Conservation (phyloP, 306 rosid species). For the Oxytropis ochrocephala region DNA sequence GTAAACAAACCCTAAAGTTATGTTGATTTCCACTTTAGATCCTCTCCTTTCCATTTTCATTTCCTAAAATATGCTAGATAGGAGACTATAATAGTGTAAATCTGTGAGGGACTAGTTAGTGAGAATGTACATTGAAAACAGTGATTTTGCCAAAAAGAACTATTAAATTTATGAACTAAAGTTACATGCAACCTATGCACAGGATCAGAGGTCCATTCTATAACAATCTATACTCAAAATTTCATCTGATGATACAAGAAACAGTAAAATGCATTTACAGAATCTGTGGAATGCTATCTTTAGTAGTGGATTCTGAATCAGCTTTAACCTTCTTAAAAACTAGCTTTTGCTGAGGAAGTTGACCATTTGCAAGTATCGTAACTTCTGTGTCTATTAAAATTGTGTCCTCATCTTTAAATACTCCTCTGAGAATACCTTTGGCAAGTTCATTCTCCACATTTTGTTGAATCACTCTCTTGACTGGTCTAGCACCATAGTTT, state of each 20-base stretch:
- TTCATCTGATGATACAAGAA: background rate
- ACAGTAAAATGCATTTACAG: conserved; percentile 20
- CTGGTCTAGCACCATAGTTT: conserved; percentile 94
- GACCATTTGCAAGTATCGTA: conserved; percentile 68
- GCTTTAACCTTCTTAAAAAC: conserved; percentile 46
- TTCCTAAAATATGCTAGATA: no score
- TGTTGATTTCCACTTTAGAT: no score
- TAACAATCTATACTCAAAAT: conserved; percentile 17
- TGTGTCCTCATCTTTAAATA: conserved; percentile 78
- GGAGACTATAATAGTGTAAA: no score
- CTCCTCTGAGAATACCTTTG: conserved; percentile 88
- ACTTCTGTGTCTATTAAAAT: conserved; percentile 76
- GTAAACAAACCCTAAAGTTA: no score
- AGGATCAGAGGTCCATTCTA: background rate
- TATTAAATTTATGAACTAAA: background rate
- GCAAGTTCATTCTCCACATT: conserved; percentile 89
- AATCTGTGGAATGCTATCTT: conserved; percentile 37
- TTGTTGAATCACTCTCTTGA: conserved; percentile 94
- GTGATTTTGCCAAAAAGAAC: no score
- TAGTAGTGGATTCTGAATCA: conserved; percentile 29
- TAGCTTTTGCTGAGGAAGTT: conserved; percentile 78
- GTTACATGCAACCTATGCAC: conserved; percentile 13
- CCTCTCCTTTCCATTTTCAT: no score
- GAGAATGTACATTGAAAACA: no score
- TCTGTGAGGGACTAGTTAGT: no score